Evolutionary conservation across 2,329 filamentous ascomycete genomes (phyloP), one percentile per base, ranked within the genome.

Genomic region (Aspergillus arachidicola): DNA sequence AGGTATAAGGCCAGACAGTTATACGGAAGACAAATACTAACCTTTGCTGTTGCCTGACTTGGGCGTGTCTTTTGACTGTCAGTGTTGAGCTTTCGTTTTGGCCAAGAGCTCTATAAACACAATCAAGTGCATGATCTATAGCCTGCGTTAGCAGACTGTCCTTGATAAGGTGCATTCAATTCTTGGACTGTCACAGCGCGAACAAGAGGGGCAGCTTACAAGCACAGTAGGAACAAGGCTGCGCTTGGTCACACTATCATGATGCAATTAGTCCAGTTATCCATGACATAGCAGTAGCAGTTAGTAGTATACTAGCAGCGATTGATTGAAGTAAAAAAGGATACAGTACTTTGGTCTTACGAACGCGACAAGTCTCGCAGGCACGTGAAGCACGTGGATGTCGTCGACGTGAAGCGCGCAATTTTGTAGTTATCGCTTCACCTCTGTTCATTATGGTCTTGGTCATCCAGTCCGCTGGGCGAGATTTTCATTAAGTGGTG

Each of bases 291-390:
- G 16, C 16, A n/a, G 38, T 41, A n/a, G 16, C n/a, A 41, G 38
- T 41, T 41, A n/a, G 16, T 41, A 41, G 38, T 41, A 41, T 41
- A 41, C 38, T 23, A 6, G 12, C 43, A 23, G 43, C 43, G n/a
- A 21, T 12, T 19, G 21, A 50, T 23, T 21, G 28, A 4, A 59
- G 6, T 28, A 9, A 55, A 53, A 53, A 45, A 32, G 21, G 16
- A 32, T 16, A 9, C 12, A 45, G 19, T 56, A 71, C 67, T 64
- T 70, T 70, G 1, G 69, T 70, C 57, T 71, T 71, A 23, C 69
- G 67, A 61, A 66, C 61, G 21, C 69, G 69, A 60, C 69, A 70
- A 34, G 68, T 70, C 60, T 70, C 68, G 60, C 69, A 71, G 34
- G 68, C 69, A 48, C 63, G 68, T 21, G 68, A 71, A 54, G 68